phyloP scores from a whole-genome alignment of 2,329 filamentous ascomycete species.

The Penicillium sp. region DNA sequence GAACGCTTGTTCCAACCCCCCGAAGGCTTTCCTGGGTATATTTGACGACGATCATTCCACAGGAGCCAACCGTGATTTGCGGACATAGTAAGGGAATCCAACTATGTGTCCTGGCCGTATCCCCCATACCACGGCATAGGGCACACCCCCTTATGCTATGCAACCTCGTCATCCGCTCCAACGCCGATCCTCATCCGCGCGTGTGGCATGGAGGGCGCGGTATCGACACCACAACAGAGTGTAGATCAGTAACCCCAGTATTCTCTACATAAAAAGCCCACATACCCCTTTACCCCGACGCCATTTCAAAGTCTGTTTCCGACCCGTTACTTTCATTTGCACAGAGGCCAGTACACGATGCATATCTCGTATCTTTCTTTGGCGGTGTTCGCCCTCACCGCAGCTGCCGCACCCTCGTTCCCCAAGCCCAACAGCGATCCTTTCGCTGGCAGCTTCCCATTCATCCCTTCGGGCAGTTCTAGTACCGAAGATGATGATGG shows the following conservation, averaged over 20 bases:
- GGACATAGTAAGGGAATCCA: slow-evolving; percentile 1
- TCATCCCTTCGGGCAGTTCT: slow-evolving; percentile 10
- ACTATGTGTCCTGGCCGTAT: slow-evolving; percentile 11
- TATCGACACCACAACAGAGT: slow-evolving; percentile 13
- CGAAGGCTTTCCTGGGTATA: slow-evolving; percentile 1
- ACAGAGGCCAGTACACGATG: slow-evolving; percentile 13
- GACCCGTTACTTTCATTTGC: slow-evolving; percentile 14
- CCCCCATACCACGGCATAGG: neutral
- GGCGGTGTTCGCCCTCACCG: slow-evolving; percentile 32
- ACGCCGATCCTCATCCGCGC: slow-evolving; percentile 16
- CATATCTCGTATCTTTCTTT: slow-evolving; percentile 22
- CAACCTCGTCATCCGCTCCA: slow-evolving; percentile 8
- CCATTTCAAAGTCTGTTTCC: slow-evolving; percentile 10
- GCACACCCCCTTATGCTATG: slow-evolving; percentile 14
- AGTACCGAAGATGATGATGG: slow-evolving; percentile 11
- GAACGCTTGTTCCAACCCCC: neutral
- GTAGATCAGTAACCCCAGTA: slow-evolving; percentile 7
- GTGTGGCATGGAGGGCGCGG: slow-evolving; percentile 17
- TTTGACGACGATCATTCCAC: slow-evolving; percentile 20
- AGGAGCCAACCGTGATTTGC: slow-evolving; percentile 1
- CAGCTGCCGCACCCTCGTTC: slow-evolving; percentile 21
- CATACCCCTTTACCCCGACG: slow-evolving; percentile 6
- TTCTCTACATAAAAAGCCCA: slow-evolving; percentile 14
- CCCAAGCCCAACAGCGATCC: slow-evolving; percentile 7
- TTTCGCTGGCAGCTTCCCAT: slow-evolving; percentile 17